Conservation (phyloP, 768 basidiomycete species). For the Suillus bovinus region DNA sequence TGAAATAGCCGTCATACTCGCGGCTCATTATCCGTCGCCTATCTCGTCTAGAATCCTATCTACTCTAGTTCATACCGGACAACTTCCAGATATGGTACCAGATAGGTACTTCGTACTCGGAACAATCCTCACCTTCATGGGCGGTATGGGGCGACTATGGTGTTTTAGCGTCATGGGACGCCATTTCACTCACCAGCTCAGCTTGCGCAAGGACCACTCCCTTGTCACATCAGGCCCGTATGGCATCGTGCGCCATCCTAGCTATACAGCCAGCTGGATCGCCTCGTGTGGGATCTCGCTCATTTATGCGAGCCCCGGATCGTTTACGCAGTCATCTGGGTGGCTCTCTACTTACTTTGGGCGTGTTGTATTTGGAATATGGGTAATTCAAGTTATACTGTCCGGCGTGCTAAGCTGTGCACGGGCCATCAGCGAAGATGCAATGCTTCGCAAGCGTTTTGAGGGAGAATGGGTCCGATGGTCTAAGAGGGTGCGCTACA, state of each 20-base stretch:
- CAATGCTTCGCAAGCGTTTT: slow-evolving; percentile 22
- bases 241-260: slow-evolving; percentile 36
- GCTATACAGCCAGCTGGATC: slow-evolving; percentile 30
- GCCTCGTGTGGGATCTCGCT: slow-evolving; percentile 32
- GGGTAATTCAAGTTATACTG: slow-evolving; percentile 29
- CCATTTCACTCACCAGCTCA: slow-evolving; percentile 38
- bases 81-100: slow-evolving; percentile 21
- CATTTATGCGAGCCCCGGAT: slow-evolving; percentile 31
- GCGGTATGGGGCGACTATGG: slow-evolving; percentile 36
- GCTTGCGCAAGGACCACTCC: slow-evolving; percentile 29
- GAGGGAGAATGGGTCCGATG: slow-evolving; percentile 26
- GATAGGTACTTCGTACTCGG: slow-evolving; percentile 33
- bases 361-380: slow-evolving; percentile 23
- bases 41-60: slow-evolving; percentile 25
- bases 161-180: slow-evolving; percentile 35
- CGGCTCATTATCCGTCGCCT: slow-evolving; percentile 17
- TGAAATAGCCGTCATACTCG: slow-evolving; percentile 24
- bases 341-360: slow-evolving; percentile 28
- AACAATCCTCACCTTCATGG: slow-evolving; percentile 25
- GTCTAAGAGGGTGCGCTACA: slow-evolving; percentile 24
- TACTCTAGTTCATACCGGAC: slow-evolving; percentile 18
- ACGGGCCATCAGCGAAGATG: slow-evolving; percentile 29
- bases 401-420: slow-evolving; percentile 28
- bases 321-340: slow-evolving; percentile 25
- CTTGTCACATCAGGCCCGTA: slow-evolving; percentile 39